These are phyloP conservation scores for Spathaspora passalidarum DNA, from an alignment of 805 yeast genomes.

Conservation along the genomic window DNA sequence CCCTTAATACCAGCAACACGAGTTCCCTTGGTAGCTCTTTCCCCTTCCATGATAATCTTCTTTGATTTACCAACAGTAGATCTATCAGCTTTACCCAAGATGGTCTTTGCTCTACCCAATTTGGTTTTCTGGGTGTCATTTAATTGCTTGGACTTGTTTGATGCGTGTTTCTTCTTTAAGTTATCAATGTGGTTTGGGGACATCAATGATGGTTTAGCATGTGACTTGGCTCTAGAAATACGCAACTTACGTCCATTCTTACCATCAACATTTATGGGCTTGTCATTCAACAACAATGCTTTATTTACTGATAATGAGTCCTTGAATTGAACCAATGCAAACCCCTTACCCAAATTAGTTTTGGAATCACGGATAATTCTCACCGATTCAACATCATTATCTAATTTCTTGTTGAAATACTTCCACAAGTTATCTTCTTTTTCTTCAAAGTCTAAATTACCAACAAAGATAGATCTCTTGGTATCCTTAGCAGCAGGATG, in stretches of 20 bases:
- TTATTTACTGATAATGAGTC: slow-evolving; percentile 71
- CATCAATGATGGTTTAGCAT: slow-evolving; percentile 38
- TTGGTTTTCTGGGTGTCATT: slow-evolving; percentile 70
- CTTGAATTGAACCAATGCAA: slow-evolving; percentile 90
- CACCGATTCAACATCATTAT: slow-evolving; percentile 72
- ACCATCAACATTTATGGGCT: slow-evolving; percentile 46
- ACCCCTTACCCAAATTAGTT: slow-evolving; percentile 95
- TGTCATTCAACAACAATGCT: slow-evolving; percentile 75
- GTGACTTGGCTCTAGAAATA: slow-evolving; percentile 55
- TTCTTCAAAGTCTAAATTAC: slow-evolving; percentile 91
- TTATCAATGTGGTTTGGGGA: slow-evolving; percentile 45
- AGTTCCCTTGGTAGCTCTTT: slow-evolving; percentile 71
- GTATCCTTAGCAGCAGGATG: slow-evolving; percentile 87
- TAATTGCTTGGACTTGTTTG: slow-evolving; percentile 27
- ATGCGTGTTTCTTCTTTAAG: slow-evolving; percentile 22
- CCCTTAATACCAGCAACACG: slow-evolving; percentile 59
- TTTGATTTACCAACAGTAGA: slow-evolving; percentile 51
- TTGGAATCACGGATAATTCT: slow-evolving; percentile 88
- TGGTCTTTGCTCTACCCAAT: slow-evolving; percentile 73
- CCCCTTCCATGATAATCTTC: slow-evolving; percentile 57
- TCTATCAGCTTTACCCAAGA: slow-evolving; percentile 78
- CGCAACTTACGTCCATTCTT: slow-evolving; percentile 73
- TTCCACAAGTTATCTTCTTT: slow-evolving; percentile 86
- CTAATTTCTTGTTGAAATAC: slow-evolving; percentile 54
- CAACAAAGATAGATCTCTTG: slow-evolving; percentile 83